Evolutionary conservation across 2,329 filamentous ascomycete species (phyloP).

Genomic region (Colletotrichum karsti): DNA sequence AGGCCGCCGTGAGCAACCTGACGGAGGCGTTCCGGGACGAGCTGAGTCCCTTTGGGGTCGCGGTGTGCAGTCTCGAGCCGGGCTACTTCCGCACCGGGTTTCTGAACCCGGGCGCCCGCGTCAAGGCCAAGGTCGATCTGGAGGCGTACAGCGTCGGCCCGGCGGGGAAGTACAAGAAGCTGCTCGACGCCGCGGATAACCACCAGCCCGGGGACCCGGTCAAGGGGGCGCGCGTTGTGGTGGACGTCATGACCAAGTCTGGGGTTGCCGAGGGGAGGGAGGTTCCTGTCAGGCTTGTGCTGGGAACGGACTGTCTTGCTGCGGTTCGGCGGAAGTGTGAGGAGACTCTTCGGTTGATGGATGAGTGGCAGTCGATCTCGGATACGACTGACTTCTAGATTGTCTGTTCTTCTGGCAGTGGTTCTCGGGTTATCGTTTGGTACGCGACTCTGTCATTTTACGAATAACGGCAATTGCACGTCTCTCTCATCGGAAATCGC

Average conservation of each 20-base stretch:
- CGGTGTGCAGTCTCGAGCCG: slow-evolving; percentile 53
- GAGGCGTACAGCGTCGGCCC: slow-evolving; percentile 43
- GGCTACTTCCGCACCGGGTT: slow-evolving; percentile 63
- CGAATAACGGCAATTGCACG: too few species aligned
- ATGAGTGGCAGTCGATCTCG: slow-evolving; percentile 59
- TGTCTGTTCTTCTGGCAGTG: background rate
- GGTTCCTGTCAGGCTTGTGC: slow-evolving; percentile 60
- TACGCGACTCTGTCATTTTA: too few species aligned
- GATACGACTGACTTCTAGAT: slow-evolving; percentile 41
- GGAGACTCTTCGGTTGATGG: slow-evolving; percentile 49
- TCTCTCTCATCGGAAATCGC: too few species aligned
- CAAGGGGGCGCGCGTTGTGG: slow-evolving; percentile 60
- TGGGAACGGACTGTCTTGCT: slow-evolving; percentile 60
- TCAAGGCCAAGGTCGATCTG: slow-evolving; percentile 36
- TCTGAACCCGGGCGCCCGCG: slow-evolving; percentile 45
- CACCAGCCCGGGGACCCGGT: slow-evolving; percentile 63
- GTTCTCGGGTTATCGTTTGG: background rate
- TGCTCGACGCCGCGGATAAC: slow-evolving; percentile 47
- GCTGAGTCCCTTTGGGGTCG: slow-evolving; percentile 53
- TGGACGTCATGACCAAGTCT: slow-evolving; percentile 62
- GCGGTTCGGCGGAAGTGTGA: slow-evolving; percentile 52
- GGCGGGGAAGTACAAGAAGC: slow-evolving; percentile 35
- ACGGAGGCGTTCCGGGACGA: slow-evolving; percentile 53
- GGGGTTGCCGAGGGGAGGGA: slow-evolving; percentile 56
- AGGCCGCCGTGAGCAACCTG: slow-evolving; percentile 54